Evolutionary conservation across 2,329 filamentous ascomycete genomes (phyloP).

Genomic region (Parascedosporium putredinis): DNA sequence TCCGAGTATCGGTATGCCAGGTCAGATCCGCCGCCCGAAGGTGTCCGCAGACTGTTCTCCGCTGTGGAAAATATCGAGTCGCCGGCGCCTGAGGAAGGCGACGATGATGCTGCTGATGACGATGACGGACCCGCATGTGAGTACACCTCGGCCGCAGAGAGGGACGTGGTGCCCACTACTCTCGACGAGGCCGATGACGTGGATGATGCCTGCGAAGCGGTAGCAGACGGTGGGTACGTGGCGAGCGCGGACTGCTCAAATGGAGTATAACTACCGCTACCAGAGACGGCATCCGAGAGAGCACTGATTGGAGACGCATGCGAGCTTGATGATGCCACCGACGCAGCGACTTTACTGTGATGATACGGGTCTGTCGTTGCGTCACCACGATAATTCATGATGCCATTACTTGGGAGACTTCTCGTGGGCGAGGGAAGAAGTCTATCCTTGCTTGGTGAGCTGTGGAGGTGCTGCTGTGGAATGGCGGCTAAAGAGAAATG

Average conservation of each 20-base stretch:
- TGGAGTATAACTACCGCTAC: background rate
- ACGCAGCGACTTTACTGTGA: background rate
- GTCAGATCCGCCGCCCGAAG: conserved; percentile 10
- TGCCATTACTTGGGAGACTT: background rate
- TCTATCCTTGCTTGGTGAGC: conserved; percentile 15
- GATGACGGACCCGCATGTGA: too few species aligned
- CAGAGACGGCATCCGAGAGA: background rate
- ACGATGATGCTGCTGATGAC: too few species aligned
- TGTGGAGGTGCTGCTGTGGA: conserved; percentile 20
- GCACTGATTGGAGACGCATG: conserved; percentile 10
- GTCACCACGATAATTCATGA: background rate
- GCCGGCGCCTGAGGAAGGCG: conserved; percentile 5
- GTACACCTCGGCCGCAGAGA: conserved; percentile 9
- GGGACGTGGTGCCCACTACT: background rate
- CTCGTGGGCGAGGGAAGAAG: conserved; percentile 14
- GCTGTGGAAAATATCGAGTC: conserved; percentile 12
- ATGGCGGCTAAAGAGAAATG: conserved; percentile 31
- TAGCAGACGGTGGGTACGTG: background rate
- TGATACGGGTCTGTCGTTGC: background rate
- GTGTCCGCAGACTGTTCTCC: conserved; percentile 10
- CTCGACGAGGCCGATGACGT: conserved; percentile 4
- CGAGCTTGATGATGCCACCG: background rate
- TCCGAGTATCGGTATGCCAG: conserved; percentile 12
- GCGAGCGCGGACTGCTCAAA: background rate
- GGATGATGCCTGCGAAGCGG: conserved; percentile 4